Evolutionary conservation across 805 yeast genomes (phyloP).

Genomic region (Saturnispora ahearnii): DNA sequence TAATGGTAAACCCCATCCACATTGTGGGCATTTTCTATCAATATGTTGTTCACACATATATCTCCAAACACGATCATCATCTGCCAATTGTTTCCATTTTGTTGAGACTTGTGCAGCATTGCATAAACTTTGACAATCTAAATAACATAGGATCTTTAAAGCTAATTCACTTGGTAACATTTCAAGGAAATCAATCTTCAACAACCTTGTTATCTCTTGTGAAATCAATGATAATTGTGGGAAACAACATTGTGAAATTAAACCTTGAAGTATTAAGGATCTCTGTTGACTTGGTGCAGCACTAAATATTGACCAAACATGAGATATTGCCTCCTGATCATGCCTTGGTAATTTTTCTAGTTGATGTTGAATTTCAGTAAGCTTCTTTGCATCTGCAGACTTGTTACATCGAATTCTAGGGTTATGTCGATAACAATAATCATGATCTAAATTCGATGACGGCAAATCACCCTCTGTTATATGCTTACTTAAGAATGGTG

Average conservation of each 20-base stretch:
- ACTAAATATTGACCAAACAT: conserved; percentile 76
- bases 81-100: conserved; percentile 83
- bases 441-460: conserved; percentile 32
- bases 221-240: conserved; percentile 87
- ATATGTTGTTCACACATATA: conserved; percentile 98
- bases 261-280: conserved; percentile 69
- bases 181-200: conserved; percentile 80
- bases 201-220: conserved; percentile 66
- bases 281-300: conserved; percentile 67
- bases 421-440: conserved; percentile 86
- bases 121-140: conserved; percentile 91
- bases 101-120: conserved; percentile 88
- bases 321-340: conserved; percentile 71
- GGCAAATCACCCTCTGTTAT: conserved; percentile 28
- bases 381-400: conserved; percentile 51
- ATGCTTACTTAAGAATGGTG: conserved; percentile 29
- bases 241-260: conserved; percentile 85
- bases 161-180: conserved; percentile 82
- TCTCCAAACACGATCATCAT: conserved; percentile 96
- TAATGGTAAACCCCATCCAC: conserved; percentile 98
- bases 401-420: conserved; percentile 76
- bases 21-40: conserved; percentile 92
- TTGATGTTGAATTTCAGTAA: conserved; percentile 52
- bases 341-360: conserved; percentile 52
- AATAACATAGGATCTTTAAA: conserved; percentile 73